phyloP scores from a whole-genome alignment of 331 rosid species.

The Stylosanthes scabra region DNA sequence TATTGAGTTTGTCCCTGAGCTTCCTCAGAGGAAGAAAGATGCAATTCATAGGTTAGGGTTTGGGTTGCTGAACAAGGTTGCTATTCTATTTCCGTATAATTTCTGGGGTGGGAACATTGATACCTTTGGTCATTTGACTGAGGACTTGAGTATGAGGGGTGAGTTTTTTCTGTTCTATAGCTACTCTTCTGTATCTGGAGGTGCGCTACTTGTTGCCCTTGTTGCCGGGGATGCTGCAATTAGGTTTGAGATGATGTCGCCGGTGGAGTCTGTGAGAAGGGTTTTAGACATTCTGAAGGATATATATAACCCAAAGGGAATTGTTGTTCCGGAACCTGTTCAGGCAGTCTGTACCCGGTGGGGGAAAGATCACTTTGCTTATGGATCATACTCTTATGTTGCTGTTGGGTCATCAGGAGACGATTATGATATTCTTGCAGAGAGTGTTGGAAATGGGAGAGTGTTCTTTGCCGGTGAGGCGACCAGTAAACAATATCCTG shows the following conservation, averaged over 20 bases:
- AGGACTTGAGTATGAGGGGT: conserved; percentile 86
- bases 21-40: conserved; percentile 86
- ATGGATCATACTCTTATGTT: conserved; percentile 89
- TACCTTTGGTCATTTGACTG: conserved; percentile 87
- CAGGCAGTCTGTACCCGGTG: conserved; percentile 89
- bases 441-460: conserved; percentile 78
- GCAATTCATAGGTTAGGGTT: conserved; percentile 86
- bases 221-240: conserved; percentile 91
- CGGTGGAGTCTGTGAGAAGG: conserved; percentile 83
- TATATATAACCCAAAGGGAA: conserved; percentile 79
- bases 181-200: conserved; percentile 92
- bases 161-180: conserved; percentile 92
- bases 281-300: conserved; percentile 72
- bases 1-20: conserved; percentile 77
- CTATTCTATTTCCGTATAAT: conserved; percentile 81
- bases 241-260: conserved; percentile 91
- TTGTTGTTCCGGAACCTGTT: conserved; percentile 80
- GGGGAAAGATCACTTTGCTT: conserved; percentile 78
- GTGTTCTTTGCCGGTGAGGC: conserved; percentile 96
- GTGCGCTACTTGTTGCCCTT: conserved; percentile 86
- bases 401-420: conserved; percentile 91
- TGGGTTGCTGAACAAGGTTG: conserved; percentile 87
- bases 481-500: conserved; percentile 88
- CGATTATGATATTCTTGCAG: conserved; percentile 85
- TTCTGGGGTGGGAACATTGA: conserved; percentile 96